A percentile compares a stretch with the other conserved stretches of the same genome.
Evolutionary conservation across 306 rosid species (phyloP).

Genomic region (Vigna nakashimae): DNA sequence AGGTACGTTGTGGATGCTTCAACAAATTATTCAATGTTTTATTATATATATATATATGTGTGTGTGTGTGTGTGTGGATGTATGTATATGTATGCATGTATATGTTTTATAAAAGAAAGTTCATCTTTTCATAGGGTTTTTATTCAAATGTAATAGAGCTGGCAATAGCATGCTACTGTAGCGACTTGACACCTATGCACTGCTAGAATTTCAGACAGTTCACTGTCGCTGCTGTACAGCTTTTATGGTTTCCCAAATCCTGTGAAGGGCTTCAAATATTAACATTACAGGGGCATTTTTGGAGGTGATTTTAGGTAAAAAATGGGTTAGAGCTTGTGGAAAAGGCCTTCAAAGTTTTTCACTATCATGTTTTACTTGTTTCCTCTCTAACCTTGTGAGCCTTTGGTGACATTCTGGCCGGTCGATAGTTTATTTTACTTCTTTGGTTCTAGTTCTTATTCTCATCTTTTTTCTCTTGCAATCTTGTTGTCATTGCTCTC

Average conservation of each 20-base stretch:
- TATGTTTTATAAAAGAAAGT: background rate
- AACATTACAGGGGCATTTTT: background rate
- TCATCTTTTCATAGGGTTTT: constrained; percentile 29
- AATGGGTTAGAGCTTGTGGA: background rate
- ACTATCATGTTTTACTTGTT: background rate
- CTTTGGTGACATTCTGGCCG: background rate
- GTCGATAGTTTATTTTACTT: background rate
- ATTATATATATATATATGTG: background rate
- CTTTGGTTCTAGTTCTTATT: background rate
- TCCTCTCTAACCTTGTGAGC: background rate
- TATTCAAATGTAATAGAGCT: too few species aligned
- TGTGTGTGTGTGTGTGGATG: too few species aligned
- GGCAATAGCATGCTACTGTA: too few species aligned
- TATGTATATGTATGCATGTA: too few species aligned
- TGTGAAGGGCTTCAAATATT: background rate
- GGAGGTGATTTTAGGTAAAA: background rate
- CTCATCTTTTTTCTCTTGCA: background rate
- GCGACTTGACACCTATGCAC: background rate
- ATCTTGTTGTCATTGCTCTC: background rate
- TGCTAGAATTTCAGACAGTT: background rate
- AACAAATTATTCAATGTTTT: background rate
- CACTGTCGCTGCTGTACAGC: background rate
- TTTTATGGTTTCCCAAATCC: background rate
- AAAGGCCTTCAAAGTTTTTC: background rate
- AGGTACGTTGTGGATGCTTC: constrained; percentile 54